Base-by-base conservation (phyloP, 768 basidiomycete species). In the Fibroporia radiculosa region DNA sequence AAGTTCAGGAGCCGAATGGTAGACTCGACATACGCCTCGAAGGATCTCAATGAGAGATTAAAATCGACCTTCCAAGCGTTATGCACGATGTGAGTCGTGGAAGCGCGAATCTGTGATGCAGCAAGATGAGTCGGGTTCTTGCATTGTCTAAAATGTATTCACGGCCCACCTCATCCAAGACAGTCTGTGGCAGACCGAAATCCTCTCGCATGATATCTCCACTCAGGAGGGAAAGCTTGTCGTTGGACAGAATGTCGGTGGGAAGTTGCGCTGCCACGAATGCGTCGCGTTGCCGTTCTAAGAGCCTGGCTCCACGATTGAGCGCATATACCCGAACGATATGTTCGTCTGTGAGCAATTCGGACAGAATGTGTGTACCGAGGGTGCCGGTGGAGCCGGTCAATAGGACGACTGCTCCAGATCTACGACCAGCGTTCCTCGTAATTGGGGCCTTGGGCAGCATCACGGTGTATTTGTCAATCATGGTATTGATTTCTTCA, bases 21-120 rank as follows among this genome's bases (percentile, higher is more conserved):
- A 27, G 40, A 65, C 1, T 55, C 57, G 32, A 73, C 44, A 33
- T 64, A 59, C 0, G 63, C 50, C 42, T 71, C 66, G 45, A 64
- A 71, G 1, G 69, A 69, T 0, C 47, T 26, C 3, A 72, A 51
- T 0, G 64, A 55, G 5, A 66, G 48, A 27, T 72, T 71, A 50
- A 72, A 72, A 38, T 73, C 62, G 3, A 73, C 54, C 8, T 59
- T 49, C 71, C 67, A 71, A 1, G 66, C 70, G 66, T 72, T 11
- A 67, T 71, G 52, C 12, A 53, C 36, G 22, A 53, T 39, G 20
- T 40, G 28, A 4, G 52, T 53, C 5, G 48, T 48, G 19, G 43
- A 45, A 5, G 24, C 13, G n/a, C 40, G 32, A 22, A 54, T 48
- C 52, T 54, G 23, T n/a, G 25, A 22, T n/a, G 16, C 6, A 7